phyloP scores from a whole-genome alignment of 2,329 filamentous ascomycete species.

The Hymenoscyphus fraxineus region DNA sequence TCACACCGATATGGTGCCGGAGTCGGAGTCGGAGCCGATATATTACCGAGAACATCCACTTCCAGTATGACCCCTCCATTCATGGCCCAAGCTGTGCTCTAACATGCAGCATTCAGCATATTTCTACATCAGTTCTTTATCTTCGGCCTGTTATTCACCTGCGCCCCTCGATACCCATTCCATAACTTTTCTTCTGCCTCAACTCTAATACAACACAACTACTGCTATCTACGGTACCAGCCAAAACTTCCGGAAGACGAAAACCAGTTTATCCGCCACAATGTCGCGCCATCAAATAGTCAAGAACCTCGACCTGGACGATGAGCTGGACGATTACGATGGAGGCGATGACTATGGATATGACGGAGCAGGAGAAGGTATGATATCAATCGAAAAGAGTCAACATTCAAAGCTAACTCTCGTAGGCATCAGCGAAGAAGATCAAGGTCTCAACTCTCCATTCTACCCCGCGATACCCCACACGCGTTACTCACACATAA shows the following conservation, averaged over 20 bases:
- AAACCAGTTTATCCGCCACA: slow-evolving; percentile 10
- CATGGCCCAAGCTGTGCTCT: no score
- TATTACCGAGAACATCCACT: no score
- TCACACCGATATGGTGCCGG: no score
- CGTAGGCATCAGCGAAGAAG: slow-evolving; percentile 35
- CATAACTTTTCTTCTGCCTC: no score
- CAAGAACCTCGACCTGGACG: slow-evolving; percentile 39
- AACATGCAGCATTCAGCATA: no score
- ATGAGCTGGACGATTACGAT: slow-evolving; percentile 50
- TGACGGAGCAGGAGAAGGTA: slow-evolving; percentile 31
- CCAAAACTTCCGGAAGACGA: not conserved
- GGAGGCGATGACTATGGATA: slow-evolving; percentile 43
- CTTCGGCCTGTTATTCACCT: no score
- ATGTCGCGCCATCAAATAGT: slow-evolving; percentile 41
- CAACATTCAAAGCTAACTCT: slow-evolving; percentile 12
- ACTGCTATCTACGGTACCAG: no score
- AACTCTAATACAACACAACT: no score
- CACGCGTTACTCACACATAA: slow-evolving; percentile 4
- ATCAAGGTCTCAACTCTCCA: slow-evolving; percentile 30
- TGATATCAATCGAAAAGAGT: not conserved
- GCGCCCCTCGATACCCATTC: no score
- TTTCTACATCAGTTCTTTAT: no score
- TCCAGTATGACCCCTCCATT: no score
- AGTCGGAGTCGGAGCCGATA: no score
- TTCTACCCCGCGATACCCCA: slow-evolving; percentile 7